phyloP scores from a whole-genome alignment of 2,329 filamentous ascomycete genomes.

The Fusarium sp. region DNA sequence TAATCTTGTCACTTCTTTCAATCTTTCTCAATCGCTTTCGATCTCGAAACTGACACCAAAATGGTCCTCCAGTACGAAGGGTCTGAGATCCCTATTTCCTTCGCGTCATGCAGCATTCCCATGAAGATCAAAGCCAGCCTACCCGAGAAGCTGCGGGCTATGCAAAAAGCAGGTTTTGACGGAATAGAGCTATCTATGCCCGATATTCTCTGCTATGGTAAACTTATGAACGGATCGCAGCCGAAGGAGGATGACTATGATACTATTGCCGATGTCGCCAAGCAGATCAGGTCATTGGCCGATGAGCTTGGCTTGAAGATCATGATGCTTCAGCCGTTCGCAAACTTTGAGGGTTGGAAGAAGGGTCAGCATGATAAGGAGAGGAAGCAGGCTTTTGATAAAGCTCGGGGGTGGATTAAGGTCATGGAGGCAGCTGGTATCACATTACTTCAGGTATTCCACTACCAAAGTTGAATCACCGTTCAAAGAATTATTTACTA shows the following conservation, averaged over 20 bases:
- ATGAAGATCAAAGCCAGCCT: slow-evolving; percentile 63
- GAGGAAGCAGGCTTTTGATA: slow-evolving; percentile 71
- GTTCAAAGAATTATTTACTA: background rate
- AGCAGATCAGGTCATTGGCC: slow-evolving; percentile 67
- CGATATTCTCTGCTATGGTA: slow-evolving; percentile 75
- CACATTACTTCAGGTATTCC: slow-evolving; percentile 74
- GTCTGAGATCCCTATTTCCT: slow-evolving; percentile 50
- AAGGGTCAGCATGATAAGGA: slow-evolving; percentile 62
- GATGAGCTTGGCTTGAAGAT: slow-evolving; percentile 68
- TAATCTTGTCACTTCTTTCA: too few species aligned
- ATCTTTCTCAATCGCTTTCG: too few species aligned
- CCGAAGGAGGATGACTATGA: slow-evolving; percentile 71
- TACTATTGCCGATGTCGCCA: slow-evolving; percentile 66
- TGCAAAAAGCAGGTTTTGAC: slow-evolving; percentile 74
- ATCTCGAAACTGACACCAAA: background rate
- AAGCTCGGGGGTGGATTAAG: slow-evolving; percentile 75
- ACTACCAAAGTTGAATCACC: accelerated
- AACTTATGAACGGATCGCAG: slow-evolving; percentile 62
- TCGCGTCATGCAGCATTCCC: slow-evolving; percentile 69
- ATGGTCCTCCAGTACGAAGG: slow-evolving; percentile 28
- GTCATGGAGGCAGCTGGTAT: slow-evolving; percentile 79
- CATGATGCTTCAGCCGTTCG: slow-evolving; percentile 81
- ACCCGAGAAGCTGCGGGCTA: slow-evolving; percentile 71
- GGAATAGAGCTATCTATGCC: slow-evolving; percentile 82
- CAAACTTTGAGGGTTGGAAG: slow-evolving; percentile 82